phyloP scores from a whole-genome alignment of 345 rosid genomes.

The Cardamine chenopodiifolia region DNA sequence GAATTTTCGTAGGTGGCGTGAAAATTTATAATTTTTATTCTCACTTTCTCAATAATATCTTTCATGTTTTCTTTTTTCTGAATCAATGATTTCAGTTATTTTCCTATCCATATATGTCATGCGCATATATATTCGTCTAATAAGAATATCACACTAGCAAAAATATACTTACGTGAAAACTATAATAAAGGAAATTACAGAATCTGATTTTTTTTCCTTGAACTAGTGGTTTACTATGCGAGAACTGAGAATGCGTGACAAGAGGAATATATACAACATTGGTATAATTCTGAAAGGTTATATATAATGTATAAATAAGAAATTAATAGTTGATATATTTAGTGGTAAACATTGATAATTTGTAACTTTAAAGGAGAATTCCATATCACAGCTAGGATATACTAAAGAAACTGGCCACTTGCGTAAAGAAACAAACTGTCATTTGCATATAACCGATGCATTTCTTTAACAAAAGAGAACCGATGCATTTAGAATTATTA shows the following conservation, averaged over 20 bases:
- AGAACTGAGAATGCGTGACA: slow-evolving; percentile 17
- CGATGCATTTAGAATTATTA: background rate
- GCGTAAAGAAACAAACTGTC: slow-evolving; percentile 1
- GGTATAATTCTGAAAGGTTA: background rate
- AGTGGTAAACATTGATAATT: background rate
- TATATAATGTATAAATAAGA: too few relatives aligned
- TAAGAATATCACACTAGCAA: slow-evolving; percentile 11
- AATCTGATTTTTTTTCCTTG: slow-evolving; percentile 28
- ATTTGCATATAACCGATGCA: slow-evolving; percentile 2
- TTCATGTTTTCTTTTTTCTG: background rate
- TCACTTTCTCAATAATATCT: slow-evolving; percentile 11
- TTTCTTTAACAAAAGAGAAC: background rate
- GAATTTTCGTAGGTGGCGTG: slow-evolving; percentile 20
- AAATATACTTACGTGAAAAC: slow-evolving; percentile 1
- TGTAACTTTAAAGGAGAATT: background rate
- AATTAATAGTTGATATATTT: background rate
- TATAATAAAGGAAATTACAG: background rate
- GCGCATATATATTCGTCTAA: slow-evolving; percentile 35
- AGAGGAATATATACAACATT: background rate
- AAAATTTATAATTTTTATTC: slow-evolving; percentile 22
- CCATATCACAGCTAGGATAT: background rate
- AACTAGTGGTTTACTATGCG: slow-evolving; percentile 15
- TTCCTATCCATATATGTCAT: slow-evolving; percentile 10
- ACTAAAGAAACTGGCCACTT: slow-evolving; percentile 1
- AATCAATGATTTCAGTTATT: background rate